Conservation (phyloP, 208 protist genomes). For the Acanthamoeba quina region DNA sequence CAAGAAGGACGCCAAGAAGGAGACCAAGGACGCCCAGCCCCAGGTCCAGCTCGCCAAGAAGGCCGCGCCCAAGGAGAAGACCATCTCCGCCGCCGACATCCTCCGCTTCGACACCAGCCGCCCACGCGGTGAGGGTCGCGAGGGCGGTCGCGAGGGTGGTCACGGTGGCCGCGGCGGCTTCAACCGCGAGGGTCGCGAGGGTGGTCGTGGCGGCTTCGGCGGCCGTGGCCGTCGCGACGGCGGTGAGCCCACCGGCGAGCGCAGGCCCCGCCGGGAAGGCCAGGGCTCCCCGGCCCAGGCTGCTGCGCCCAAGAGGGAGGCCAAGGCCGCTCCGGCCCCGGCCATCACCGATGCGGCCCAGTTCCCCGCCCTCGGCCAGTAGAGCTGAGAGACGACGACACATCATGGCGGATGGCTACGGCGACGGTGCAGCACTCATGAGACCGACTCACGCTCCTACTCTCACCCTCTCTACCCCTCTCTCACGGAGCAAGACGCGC, state of each 20-base stretch:
- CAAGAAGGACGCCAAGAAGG: constrained; percentile 2
- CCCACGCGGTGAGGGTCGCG: neutral
- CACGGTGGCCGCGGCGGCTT: neutral
- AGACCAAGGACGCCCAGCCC: neutral
- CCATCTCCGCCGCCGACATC: neutral
- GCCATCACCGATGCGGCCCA: neutral
- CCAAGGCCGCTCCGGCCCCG: neutral
- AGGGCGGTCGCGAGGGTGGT: neutral
- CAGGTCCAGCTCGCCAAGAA: constrained; percentile 43
- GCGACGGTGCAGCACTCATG: neutral
- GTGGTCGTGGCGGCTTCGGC: neutral
- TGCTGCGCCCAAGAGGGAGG: neutral
- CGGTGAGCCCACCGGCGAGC: constrained; percentile 14
- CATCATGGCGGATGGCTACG: constrained; percentile 21
- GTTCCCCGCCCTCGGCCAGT: constrained; percentile 8
- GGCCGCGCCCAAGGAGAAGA: constrained; percentile 23
- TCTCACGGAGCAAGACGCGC: neutral
- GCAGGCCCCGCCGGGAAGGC: constrained; percentile 48
- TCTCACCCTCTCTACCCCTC: neutral
- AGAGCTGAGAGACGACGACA: neutral
- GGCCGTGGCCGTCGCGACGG: constrained; percentile 25
- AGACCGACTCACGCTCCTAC: neutral
- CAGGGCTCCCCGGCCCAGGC: neutral
- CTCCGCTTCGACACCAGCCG: neutral
- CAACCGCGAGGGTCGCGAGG: neutral